Conservation (phyloP, 768 basidiomycete genomes). For the Psilocybe azurescens region DNA sequence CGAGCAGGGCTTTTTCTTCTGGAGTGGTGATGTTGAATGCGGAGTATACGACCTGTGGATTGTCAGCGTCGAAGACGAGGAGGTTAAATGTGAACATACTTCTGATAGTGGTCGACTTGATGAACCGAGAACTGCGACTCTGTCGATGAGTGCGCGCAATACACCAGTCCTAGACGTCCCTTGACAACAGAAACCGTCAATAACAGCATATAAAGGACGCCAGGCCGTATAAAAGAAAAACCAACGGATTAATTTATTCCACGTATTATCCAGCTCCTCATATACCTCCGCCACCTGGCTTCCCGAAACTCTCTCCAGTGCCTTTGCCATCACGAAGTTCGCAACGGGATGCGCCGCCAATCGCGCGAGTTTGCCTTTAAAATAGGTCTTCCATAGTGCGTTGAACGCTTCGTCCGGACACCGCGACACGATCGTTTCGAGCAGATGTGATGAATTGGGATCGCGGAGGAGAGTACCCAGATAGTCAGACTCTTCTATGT, state of each 20-base stretch:
- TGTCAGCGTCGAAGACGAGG: neutral
- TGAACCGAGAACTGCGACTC: slow-evolving; percentile 53
- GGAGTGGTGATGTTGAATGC: slow-evolving; percentile 59
- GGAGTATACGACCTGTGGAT: slow-evolving; percentile 56
- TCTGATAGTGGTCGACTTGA: slow-evolving; percentile 57
- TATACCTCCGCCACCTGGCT: slow-evolving; percentile 60
- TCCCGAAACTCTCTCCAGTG: slow-evolving; percentile 64
- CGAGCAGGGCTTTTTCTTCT: slow-evolving; percentile 59
- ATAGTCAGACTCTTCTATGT: slow-evolving; percentile 72
- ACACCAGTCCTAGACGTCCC: slow-evolving; percentile 80
- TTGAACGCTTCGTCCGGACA: slow-evolving; percentile 67
- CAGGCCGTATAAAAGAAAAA: slow-evolving; percentile 17
- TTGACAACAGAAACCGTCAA: slow-evolving; percentile 28
- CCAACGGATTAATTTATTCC: slow-evolving; percentile 75
- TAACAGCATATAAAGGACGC: no score
- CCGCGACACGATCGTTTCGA: slow-evolving; percentile 78
- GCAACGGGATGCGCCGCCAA: slow-evolving; percentile 89
- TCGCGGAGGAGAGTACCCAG: slow-evolving; percentile 83
- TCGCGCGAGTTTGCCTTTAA: slow-evolving; percentile 71
- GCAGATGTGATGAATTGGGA: slow-evolving; percentile 85
- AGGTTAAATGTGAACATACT: slow-evolving; percentile 45
- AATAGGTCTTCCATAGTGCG: slow-evolving; percentile 79
- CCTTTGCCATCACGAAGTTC: slow-evolving; percentile 91
- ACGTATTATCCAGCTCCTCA: slow-evolving; percentile 60
- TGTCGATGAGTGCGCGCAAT: slow-evolving; percentile 75